Percentiles rank a stretch among this genome's conserved stretches.
Conservation (phyloP, 164 flowering plant genomes). For the Vitis rotundifolia region DNA sequence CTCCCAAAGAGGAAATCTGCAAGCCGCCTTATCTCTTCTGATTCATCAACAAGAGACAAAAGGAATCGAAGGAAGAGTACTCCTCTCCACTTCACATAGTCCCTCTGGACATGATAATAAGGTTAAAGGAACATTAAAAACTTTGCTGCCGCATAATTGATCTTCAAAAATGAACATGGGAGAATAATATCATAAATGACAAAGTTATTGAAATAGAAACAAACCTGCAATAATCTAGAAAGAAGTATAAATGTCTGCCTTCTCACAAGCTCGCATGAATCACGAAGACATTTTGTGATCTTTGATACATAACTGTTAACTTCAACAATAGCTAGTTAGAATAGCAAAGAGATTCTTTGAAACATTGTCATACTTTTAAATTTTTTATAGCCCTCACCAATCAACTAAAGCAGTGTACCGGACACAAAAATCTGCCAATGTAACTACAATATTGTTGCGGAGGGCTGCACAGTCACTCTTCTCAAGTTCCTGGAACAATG, state of each 20-base stretch:
- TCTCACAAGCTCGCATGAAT: constrained; percentile 96
- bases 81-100: constrained; percentile 99
- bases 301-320: constrained; percentile 78
- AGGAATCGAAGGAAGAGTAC: constrained; percentile 92
- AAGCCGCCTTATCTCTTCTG: constrained; percentile 81
- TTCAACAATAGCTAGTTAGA: constrained; percentile 17
- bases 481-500: constrained; percentile 77
- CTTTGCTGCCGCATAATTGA: not conserved
- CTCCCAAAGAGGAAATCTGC: constrained; percentile 92
- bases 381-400: constrained; percentile 53
- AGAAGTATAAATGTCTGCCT: constrained; percentile 93
- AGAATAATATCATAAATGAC: constrained; percentile 2
- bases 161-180: not conserved
- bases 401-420: constrained; percentile 93
- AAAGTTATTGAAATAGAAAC: constrained; percentile 8
- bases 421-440: constrained; percentile 94
- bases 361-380: not conserved
- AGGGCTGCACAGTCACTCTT: constrained; percentile 81
- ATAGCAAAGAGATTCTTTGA: constrained; percentile 3
- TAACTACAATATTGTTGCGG: constrained; percentile 81
- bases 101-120: constrained; percentile 56
- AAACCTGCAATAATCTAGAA: constrained; percentile 86
- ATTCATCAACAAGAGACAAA: constrained; percentile 86
- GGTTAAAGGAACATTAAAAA: not conserved
- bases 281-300: constrained; percentile 87